Percentiles rank a stretch among this genome's conserved stretches.
Conservation (phyloP, 2,329 filamentous ascomycete species). For the Myriosclerotinia duriaeana region DNA sequence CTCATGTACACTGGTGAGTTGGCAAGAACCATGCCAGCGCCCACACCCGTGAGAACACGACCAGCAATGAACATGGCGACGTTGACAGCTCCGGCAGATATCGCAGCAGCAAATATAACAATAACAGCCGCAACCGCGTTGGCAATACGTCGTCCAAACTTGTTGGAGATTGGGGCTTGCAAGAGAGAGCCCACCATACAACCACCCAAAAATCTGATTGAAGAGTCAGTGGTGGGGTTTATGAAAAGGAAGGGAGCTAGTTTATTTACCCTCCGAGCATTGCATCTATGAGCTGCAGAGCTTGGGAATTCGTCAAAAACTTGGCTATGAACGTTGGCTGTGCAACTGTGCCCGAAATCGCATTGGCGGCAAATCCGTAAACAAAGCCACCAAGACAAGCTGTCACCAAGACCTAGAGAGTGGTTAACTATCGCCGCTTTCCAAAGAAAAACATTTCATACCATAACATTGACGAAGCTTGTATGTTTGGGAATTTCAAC, state of each 20-base stretch:
- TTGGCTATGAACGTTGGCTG: conserved; percentile 20
- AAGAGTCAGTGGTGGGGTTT: too few relatives aligned
- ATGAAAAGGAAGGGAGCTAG: not conserved
- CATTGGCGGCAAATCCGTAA: conserved; percentile 15
- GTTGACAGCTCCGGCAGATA: conserved; percentile 30
- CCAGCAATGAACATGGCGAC: conserved; percentile 17
- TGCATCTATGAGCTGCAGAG: conserved; percentile 17
- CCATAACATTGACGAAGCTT: conserved; percentile 18
- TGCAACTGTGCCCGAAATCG: conserved; percentile 15
- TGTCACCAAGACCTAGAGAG: conserved; percentile 11
- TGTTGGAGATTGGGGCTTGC: conserved; percentile 20
- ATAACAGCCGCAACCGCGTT: conserved; percentile 26
- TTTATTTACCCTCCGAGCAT: conserved; percentile 16
- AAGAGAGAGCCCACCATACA: conserved; percentile 12
- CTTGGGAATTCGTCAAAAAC: conserved; percentile 11
- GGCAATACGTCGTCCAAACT: conserved; percentile 15
- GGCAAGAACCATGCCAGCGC: conserved; percentile 25
- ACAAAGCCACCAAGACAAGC: conserved; percentile 20
- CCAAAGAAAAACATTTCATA: not conserved
- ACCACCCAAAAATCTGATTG: conserved; percentile 12
- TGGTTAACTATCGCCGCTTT: not conserved
- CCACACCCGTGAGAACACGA: conserved; percentile 16
- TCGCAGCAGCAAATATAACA: conserved; percentile 28
- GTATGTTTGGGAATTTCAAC: conserved; percentile 17
- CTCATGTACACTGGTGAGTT: conserved; percentile 33